Conservation (phyloP, 306 rosid species). For the Rubus parviflorus region DNA sequence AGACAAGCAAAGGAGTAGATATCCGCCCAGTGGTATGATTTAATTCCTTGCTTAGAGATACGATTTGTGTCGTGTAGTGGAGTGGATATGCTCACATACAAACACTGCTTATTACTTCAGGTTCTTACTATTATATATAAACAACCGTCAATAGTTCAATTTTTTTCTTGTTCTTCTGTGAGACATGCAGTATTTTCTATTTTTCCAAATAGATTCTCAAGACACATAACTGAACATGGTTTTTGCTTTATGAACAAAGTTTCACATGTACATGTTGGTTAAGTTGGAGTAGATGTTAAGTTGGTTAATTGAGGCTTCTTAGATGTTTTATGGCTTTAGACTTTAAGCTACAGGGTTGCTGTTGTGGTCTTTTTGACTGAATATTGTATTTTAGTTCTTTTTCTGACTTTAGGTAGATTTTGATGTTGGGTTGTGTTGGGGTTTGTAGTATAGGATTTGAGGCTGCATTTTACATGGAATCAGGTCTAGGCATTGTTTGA, state of each 20-base stretch:
- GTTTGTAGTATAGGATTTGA: neutral
- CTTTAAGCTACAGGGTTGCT: neutral
- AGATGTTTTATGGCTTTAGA: neutral
- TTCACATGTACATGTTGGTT: neutral
- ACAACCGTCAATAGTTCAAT: neutral
- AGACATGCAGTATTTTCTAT: neutral
- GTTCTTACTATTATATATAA: neutral
- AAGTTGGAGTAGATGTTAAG: neutral
- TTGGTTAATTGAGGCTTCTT: neutral
- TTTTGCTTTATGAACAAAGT: neutral
- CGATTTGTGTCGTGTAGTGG: neutral
- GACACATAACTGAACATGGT: neutral
- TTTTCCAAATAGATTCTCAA: neutral
- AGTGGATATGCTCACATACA: neutral
- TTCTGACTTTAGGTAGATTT: neutral
- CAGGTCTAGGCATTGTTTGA: neutral
- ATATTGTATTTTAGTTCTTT: no score
- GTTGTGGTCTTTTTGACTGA: neutral
- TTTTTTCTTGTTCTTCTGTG: no score
- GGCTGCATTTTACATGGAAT: neutral
- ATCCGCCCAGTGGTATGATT: constrained; percentile 80
- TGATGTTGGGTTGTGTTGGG: neutral
- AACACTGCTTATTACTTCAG: neutral
- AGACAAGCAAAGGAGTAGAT: constrained; percentile 62
- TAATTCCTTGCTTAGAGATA: constrained; percentile 1